Conservation (phyloP, 768 basidiomycete species). For the Mrakia blollopis region DNA sequence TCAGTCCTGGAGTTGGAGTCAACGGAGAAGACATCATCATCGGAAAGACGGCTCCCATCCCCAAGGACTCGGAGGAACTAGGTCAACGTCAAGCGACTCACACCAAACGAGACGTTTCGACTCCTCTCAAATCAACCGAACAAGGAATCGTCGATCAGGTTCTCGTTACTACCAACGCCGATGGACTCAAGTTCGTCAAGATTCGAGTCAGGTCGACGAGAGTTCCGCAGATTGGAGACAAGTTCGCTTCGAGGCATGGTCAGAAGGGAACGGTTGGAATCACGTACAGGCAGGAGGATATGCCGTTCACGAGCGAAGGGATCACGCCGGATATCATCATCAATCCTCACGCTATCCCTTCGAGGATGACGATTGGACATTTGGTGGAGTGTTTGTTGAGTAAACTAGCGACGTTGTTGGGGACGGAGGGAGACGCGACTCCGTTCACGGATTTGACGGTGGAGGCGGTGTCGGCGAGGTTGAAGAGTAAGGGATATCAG, state of each 20-base stretch:
- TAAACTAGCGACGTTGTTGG: constrained; percentile 91
- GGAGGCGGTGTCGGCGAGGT: constrained; percentile 88
- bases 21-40: constrained; percentile 98
- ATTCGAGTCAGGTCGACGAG: constrained; percentile 92
- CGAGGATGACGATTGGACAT: constrained; percentile 99
- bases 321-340: constrained; percentile 96
- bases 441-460: constrained; percentile 98
- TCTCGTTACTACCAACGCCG: constrained; percentile 88
- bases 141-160: constrained; percentile 97
- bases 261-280: constrained; percentile 99
- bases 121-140: constrained; percentile 95
- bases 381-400: constrained; percentile 96
- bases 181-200: constrained; percentile 97
- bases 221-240: constrained; percentile 96
- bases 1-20: constrained; percentile 91
- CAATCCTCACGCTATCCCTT: constrained; percentile 98
- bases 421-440: constrained; percentile 96
- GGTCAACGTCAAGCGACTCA: constrained; percentile 92
- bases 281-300: constrained; percentile 98
- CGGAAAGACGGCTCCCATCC: constrained; percentile 96
- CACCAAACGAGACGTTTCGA: constrained; percentile 91
- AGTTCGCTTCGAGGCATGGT: constrained; percentile 98
- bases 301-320: constrained; percentile 97
- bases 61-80: constrained; percentile 92
- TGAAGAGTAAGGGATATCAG: constrained; percentile 87